phyloP scores from a whole-genome alignment of 352 stramenopile genomes.

The Globisporangium splendens region DNA sequence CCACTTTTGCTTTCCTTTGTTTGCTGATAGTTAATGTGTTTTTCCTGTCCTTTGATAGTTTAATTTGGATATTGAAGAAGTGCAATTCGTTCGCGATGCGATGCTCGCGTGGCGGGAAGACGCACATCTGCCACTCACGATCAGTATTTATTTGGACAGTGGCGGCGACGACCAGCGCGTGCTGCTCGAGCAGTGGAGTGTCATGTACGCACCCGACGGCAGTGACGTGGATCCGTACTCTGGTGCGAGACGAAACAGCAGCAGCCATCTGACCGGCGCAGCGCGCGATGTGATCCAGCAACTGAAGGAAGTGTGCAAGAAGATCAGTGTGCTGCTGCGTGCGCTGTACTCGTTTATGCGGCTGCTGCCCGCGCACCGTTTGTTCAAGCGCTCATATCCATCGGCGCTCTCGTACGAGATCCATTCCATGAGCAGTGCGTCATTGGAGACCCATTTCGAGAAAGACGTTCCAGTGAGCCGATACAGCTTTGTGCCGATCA shows the following conservation, averaged over 20 bases:
- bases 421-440: slow-evolving; percentile 22
- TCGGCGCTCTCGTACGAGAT: slow-evolving; percentile 64
- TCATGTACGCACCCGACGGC: slow-evolving; percentile 45
- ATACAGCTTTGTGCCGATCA: slow-evolving; percentile 78
- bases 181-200: slow-evolving; percentile 75
- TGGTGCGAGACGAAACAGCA: slow-evolving; percentile 3
- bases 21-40: neutral
- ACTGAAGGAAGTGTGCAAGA: slow-evolving; percentile 77
- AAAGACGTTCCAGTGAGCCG: slow-evolving; percentile 37
- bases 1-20: too few relatives aligned
- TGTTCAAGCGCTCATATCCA: slow-evolving; percentile 64
- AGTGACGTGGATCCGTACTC: slow-evolving; percentile 19
- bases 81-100: slow-evolving; percentile 55
- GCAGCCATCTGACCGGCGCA: slow-evolving; percentile 18
- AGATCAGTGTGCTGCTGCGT: slow-evolving; percentile 68
- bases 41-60: slow-evolving; percentile 31
- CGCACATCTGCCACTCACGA: slow-evolving; percentile 56
- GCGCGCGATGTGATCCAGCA: slow-evolving; percentile 74
- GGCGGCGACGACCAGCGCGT: slow-evolving; percentile 34
- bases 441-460: slow-evolving; percentile 31
- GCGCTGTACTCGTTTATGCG: slow-evolving; percentile 77
- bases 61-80: slow-evolving; percentile 84
- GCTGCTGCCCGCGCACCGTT: slow-evolving; percentile 62
- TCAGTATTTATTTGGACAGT: slow-evolving; percentile 68
- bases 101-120: slow-evolving; percentile 72